Evolutionary conservation across 768 basidiomycete species (phyloP).

Genomic region (Boletus sp.): DNA sequence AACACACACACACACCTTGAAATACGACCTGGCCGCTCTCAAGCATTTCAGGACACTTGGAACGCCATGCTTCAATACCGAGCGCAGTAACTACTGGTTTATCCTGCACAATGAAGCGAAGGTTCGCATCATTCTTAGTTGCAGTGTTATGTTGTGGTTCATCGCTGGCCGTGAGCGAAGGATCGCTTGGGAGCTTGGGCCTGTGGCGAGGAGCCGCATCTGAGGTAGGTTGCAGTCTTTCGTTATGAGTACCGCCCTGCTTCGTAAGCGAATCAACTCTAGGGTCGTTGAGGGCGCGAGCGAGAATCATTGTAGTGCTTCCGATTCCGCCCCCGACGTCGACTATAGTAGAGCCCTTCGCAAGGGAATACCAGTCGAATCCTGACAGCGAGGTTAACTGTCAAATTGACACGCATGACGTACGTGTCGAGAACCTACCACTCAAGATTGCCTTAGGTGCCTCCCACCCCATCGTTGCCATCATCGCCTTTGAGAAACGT

Average conservation of each 20-base stretch:
- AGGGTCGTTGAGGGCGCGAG: constrained; percentile 32
- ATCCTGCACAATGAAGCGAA: constrained; percentile 58
- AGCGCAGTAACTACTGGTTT: constrained; percentile 50
- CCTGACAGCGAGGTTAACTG: constrained; percentile 33
- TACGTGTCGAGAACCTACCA: constrained; percentile 35
- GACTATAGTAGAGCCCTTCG: constrained; percentile 49
- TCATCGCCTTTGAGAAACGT: constrained; percentile 76
- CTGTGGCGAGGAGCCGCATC: neutral
- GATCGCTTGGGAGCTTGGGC: neutral
- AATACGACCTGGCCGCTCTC: constrained; percentile 51
- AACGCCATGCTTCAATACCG: constrained; percentile 56
- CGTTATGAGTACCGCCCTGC: neutral
- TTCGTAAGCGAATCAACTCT: neutral
- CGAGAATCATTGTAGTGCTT: constrained; percentile 43
- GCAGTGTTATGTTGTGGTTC: constrained; percentile 13
- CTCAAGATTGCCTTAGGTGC: constrained; percentile 55
- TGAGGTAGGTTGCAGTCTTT: neutral
- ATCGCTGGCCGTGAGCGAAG: neutral
- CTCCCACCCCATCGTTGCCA: constrained; percentile 70
- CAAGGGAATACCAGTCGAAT: constrained; percentile 56
- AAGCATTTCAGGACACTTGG: constrained; percentile 55
- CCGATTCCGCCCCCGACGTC: constrained; percentile 75
- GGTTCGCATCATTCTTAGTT: constrained; percentile 29
- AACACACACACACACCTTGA: constrained; percentile 36
- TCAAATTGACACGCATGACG: neutral